Evolutionary conservation across 345 rosid species (phyloP), one percentile per base, ranked within the genome.

Genomic region (Linum lewisii): DNA sequence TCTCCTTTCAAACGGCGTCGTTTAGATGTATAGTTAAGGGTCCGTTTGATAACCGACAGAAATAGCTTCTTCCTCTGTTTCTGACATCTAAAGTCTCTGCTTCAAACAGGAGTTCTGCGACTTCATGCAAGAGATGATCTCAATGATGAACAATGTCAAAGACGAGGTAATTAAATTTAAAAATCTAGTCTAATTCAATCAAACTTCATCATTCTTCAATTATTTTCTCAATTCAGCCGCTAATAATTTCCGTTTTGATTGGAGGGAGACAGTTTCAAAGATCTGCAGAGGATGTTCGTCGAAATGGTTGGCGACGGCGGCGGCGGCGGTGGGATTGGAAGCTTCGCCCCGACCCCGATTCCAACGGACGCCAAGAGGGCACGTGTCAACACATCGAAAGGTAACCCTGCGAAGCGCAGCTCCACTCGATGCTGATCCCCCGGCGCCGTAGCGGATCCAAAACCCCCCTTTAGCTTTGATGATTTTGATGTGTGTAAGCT

Each of bases 81-180:
- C 34, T 29, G 34, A 29, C 34, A 29, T 29, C 34, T 8, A 29
- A 4, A 29, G 34, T 29, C 7, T 29, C 37, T n/a, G n/a, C n/a
- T n/a, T n/a, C n/a, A n/a, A n/a, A 22, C 82, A 91, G 98, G 96
- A 80, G 22, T 88, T 91, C 51, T 78, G 86, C 22, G 92, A 74
- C 22, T 88, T 91, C 56, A 86, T 91, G 95, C 84, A 86, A 79
- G 98, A 91, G 79, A 85, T 91, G 98, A 51, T 91, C 60, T 74
- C 90, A 6, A 81, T 91, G 95, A 86, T 91, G 98, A 78, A 78
- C 79, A 84, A 72, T 71, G 88, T 84, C 51, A 81, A 88, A 69
- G 88, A 78, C 68, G 90, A 88, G 91, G 96, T 85, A n/a, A n/a
- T n/a, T n/a, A n/a, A 9, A 15, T 21, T 16, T 11, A 15, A 2